Conservation (phyloP, 1,284 basidiomycete species). For the Trichosporon ovoides region DNA sequence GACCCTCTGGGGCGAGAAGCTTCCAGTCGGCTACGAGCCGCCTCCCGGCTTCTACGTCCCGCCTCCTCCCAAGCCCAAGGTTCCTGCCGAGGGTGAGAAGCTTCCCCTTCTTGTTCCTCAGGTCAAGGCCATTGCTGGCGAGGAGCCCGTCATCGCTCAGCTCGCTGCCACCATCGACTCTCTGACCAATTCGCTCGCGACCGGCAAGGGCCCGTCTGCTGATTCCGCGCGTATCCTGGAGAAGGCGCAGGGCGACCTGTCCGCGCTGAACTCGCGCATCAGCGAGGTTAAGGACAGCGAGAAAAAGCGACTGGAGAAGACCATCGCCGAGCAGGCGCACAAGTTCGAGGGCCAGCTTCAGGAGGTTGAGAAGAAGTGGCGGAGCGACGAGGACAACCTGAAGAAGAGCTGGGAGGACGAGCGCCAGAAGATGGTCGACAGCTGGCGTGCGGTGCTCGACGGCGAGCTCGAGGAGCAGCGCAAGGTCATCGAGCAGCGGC, state of each 20-base stretch:
- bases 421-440: conserved; percentile 64
- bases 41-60: conserved; percentile 70
- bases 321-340: conserved; percentile 72
- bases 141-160: conserved; percentile 82
- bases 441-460: conserved; percentile 81
- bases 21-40: conserved; percentile 84
- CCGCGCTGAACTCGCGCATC: conserved; percentile 69
- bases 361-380: conserved; percentile 77
- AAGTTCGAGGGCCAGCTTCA: conserved; percentile 81
- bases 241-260: conserved; percentile 74
- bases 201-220: conserved; percentile 60
- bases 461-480: conserved; percentile 82
- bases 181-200: conserved; percentile 70
- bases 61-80: conserved; percentile 25
- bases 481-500: conserved; percentile 85
- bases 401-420: conserved; percentile 77
- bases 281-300: conserved; percentile 79
- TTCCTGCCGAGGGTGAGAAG: conserved; percentile 22
- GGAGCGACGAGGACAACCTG: conserved; percentile 80
- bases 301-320: conserved; percentile 65
- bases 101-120: conserved; percentile 78
- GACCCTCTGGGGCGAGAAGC: conserved; percentile 62
- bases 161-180: conserved; percentile 91
- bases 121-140: conserved; percentile 68
- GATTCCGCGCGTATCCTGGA: conserved; percentile 56